These are phyloP conservation scores for Funneliformis caledonium DNA, from an alignment of 371 early-diverging fungal species.

Conservation along the genomic window DNA sequence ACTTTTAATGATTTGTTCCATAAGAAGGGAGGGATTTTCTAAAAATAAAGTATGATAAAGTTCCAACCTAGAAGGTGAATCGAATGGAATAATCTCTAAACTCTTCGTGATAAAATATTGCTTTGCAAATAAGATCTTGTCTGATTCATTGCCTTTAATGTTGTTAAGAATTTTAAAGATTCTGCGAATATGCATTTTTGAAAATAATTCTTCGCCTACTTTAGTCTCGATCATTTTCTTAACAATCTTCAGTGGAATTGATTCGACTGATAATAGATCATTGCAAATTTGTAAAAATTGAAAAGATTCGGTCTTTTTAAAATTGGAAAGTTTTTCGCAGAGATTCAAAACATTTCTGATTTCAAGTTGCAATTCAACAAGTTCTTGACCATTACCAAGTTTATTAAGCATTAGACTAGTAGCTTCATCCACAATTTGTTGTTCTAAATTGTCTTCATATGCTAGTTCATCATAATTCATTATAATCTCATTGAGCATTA, in stretches of 20 bases:
- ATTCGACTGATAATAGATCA: conserved; percentile 22
- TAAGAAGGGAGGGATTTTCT: conserved; percentile 21
- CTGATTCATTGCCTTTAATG: background rate
- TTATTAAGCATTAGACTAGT: background rate
- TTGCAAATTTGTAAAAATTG: conserved; percentile 27
- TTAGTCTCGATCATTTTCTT: background rate
- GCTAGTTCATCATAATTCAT: background rate
- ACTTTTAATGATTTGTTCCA: conserved; percentile 11
- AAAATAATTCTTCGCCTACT: background rate
- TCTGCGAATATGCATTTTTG: background rate
- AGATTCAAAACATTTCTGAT: conserved; percentile 11
- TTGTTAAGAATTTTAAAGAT: conserved; percentile 1
- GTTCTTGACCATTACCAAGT: background rate
- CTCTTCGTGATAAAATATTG: background rate
- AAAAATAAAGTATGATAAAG: conserved; percentile 19
- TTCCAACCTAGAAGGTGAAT: background rate
- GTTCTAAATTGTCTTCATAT: background rate
- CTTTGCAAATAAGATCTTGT: background rate
- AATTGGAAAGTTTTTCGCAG: conserved; percentile 20
- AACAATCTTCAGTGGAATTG: conserved; percentile 7
- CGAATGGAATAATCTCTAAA: conserved; percentile 14
- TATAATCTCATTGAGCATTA: background rate
- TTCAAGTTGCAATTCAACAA: conserved; percentile 17
- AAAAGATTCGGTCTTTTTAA: background rate
- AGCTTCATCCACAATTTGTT: background rate